Evolutionary conservation across 202 grass and related monocot genomes (phyloP).

Genomic region (Setaria italica): DNA sequence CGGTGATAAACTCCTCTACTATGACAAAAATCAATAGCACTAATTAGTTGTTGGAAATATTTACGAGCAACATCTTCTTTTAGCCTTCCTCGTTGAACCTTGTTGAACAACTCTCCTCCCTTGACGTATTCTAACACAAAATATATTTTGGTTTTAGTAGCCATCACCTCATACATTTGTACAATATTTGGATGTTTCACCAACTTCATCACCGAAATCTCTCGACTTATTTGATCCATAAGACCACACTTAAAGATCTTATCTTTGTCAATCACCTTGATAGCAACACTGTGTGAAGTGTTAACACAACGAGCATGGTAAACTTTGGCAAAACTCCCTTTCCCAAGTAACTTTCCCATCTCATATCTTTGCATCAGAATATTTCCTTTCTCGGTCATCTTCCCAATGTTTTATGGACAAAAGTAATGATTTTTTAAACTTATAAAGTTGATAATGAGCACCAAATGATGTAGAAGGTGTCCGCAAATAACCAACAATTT

Average conservation of each 20-base stretch:
- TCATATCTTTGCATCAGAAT: constrained; percentile 82
- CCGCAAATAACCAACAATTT: constrained; percentile 15
- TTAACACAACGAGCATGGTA: constrained; percentile 71
- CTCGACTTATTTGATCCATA: constrained; percentile 81
- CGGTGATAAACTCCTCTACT: constrained; percentile 84
- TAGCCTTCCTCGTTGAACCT: constrained; percentile 73
- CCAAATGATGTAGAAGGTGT: neutral
- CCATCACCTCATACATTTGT: constrained; percentile 93
- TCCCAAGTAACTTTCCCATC: constrained; percentile 80
- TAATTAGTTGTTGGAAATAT: constrained; percentile 92
- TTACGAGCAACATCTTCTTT: constrained; percentile 81
- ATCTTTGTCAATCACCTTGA: constrained; percentile 96
- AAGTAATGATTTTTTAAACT: neutral
- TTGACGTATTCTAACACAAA: constrained; percentile 89
- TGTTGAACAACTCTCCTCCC: constrained; percentile 86
- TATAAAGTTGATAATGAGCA: neutral
- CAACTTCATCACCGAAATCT: constrained; percentile 90
- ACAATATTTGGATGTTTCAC: constrained; percentile 86
- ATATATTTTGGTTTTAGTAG: constrained; percentile 93
- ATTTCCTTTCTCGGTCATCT: constrained; percentile 75
- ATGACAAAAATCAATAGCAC: constrained; percentile 89
- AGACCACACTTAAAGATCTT: constrained; percentile 77
- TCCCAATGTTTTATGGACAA: neutral
- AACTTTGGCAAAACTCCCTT: constrained; percentile 96
- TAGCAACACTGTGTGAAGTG: constrained; percentile 74